Conservation (phyloP, 169 alveolate genomes). For the Eimeria praecox region DNA sequence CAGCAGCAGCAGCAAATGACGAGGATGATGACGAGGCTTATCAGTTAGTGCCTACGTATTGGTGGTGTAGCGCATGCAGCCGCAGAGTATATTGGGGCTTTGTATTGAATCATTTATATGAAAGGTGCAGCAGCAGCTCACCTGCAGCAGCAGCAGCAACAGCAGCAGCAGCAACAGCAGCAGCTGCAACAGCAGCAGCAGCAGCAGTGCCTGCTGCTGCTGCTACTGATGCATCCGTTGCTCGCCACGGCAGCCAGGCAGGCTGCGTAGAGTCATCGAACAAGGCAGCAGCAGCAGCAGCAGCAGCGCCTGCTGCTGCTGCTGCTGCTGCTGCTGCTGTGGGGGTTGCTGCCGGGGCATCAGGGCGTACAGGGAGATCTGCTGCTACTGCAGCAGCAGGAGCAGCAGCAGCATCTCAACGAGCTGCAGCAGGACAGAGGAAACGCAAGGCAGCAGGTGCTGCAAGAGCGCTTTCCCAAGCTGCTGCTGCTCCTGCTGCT, state of each 20-base stretch:
- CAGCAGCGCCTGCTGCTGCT: slow-evolving; percentile 9
- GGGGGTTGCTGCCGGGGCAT: slow-evolving; percentile 7
- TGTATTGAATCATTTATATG: slow-evolving; percentile 26
- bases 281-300: neutral
- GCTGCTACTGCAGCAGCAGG: slow-evolving; percentile 61
- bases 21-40: slow-evolving; percentile 26
- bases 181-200: neutral
- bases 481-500: slow-evolving; percentile 7
- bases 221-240: neutral
- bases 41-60: neutral
- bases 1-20: neutral
- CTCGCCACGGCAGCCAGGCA: neutral
- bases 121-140: neutral
- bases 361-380: neutral
- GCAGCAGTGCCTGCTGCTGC: neutral
- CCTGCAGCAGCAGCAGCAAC: slow-evolving; percentile 15
- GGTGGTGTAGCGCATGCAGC: slow-evolving; percentile 66
- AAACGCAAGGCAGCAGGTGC: slow-evolving; percentile 45
- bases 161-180: slow-evolving; percentile 1
- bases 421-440: neutral
- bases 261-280: neutral
- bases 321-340: slow-evolving; percentile 1
- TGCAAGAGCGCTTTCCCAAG: neutral
- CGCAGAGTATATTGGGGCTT: slow-evolving; percentile 57
- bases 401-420: slow-evolving; percentile 5